Evolutionary conservation across 2,329 filamentous ascomycete species (phyloP), one percentile per base, ranked within the genome.

Genomic region (Botrytis pseudocinerea): DNA sequence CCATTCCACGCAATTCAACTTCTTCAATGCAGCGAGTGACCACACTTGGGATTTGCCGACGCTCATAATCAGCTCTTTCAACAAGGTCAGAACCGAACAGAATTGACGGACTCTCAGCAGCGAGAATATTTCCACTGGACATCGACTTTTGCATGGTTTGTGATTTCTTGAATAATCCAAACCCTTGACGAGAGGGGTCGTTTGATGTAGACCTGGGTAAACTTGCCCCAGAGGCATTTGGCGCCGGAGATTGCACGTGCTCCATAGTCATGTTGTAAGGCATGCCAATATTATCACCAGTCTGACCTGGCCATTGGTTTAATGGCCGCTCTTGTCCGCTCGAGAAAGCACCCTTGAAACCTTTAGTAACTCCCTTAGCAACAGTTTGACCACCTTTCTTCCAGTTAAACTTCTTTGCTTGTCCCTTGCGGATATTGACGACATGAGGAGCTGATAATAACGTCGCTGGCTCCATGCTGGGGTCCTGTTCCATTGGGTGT

Each of bases 381-480:
- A 98, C 91, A 72, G 93, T 95, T 83, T 97, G 95, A 57, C 93
- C 93, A 57, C 94, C 94, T 85, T 97, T 97, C 87, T 98, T 97
- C 95, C 96, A 98, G 84, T 97, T 97, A 84, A 98, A 98, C 82
- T 98, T 98, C 85, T 94, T 97, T 71, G 79, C 80, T 81, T 97
- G 94, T 44, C 93, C 94, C 84, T 98, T 98, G 78, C 94, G 91
- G 75, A 98, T 97, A 79, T 96, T 97, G 74, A 98, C 93, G 48
- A 98, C 93, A 74, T 97, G 96, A n/a, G 96, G 95, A 42, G 90
- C 86, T 78, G 74, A 79, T 12, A 81, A 73, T 7, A 81, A 78
- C 5, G 80, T 80, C 28, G 78, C 78, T 44, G 79, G 71, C 42
- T 81, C 80, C 74, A 80, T 77, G 51, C 74, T 77, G 48, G 78